Base-by-base conservation (phyloP, 805 yeast species). In the Saccharomycopsis sp. region DNA sequence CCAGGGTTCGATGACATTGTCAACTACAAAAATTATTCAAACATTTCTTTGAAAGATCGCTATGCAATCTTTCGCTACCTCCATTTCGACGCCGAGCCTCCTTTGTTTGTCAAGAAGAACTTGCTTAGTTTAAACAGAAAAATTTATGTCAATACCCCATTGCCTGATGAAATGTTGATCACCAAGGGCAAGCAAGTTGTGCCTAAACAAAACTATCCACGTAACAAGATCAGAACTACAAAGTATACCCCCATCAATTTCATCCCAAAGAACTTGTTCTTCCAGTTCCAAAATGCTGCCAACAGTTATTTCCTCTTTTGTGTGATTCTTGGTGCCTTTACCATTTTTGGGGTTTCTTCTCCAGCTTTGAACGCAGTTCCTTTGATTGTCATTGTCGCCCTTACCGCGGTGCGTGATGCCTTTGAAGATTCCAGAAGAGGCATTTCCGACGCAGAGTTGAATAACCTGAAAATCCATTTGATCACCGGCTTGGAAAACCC, bases 311-410 rank as follows among this genome's bases (percentile, higher is more conserved):
- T 75, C 62, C 60, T 75, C 50, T 50, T 72, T 15, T 60, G 74
- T 52, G 69, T 71, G 43, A 72, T 75, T 23, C 56, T 75, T 48
- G 80, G 80, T 34, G 72, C 70, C 22, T 77, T 79, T 57, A 66
- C 75, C 47, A 73, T 82, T 34, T 82, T 82, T 55, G 94, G 94
- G 35, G 87, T 80, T 16, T 67, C 73, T 23, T 67, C 66, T 45
- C 87, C 92, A 1, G 89, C 76, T 1, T 63, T 82, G 53, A 80
- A 82, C 16, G 83, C 87, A 2, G 88, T 81, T 25, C 94, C 94
- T 2, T 71, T 82, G 55, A 79, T 81, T 56, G 88, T 82, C 42
- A 81, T 82, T 63, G 87, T 82, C 15, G 65, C 68, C 41, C 63
- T 82, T 48, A 82, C 92, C 2, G 88, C 86, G 4, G 55, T 77